Percentiles rank a stretch among this genome's conserved stretches.
These are phyloP conservation scores for Diaporthe ampelina DNA, from an alignment of 2,329 filamentous ascomycete genomes.

Conservation along the genomic window DNA sequence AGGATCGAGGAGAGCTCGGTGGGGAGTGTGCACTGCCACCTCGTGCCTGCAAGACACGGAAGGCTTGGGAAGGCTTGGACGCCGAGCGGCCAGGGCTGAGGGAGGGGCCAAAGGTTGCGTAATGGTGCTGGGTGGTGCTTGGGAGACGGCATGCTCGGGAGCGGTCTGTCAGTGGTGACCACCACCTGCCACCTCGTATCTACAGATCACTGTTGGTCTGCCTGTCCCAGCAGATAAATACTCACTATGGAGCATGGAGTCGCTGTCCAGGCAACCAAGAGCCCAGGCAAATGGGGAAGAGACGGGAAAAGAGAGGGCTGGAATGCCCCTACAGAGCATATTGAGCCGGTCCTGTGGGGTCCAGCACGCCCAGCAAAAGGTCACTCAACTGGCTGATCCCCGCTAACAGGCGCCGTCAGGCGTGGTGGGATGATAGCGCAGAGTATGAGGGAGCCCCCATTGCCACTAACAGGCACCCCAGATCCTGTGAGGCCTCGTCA, in stretches of 20 bases:
- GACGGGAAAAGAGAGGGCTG: slow-evolving; percentile 28
- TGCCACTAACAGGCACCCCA: slow-evolving; percentile 20
- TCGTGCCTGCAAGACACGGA: slow-evolving; percentile 28
- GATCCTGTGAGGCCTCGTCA: slow-evolving; percentile 27
- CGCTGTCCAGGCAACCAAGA: slow-evolving; percentile 9
- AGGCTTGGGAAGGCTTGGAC: slow-evolving; percentile 28
- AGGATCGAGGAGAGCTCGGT: slow-evolving; percentile 1
- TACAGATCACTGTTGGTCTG: not conserved
- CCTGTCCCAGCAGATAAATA: not conserved
- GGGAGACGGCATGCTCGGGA: not conserved
- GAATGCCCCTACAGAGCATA: slow-evolving; percentile 3
- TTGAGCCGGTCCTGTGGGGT: slow-evolving; percentile 22
- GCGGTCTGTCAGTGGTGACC: slow-evolving; percentile 6
- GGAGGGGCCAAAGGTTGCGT: slow-evolving; percentile 27
- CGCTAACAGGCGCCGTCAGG: no score
- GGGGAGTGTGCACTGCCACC: slow-evolving; percentile 22
- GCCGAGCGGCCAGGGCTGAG: slow-evolving; percentile 26
- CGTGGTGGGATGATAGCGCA: not conserved
- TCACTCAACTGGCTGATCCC: no score
- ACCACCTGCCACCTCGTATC: not conserved
- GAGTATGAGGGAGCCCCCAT: not conserved
- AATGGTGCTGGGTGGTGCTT: not conserved
- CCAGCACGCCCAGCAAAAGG: not conserved
- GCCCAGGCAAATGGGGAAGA: not conserved
- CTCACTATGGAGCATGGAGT: not conserved